A percentile compares a stretch with the other conserved stretches of the same genome.
Evolutionary conservation across 1,139 yeast genomes (phyloP).

Genomic region (Suhomyces kunorum): DNA sequence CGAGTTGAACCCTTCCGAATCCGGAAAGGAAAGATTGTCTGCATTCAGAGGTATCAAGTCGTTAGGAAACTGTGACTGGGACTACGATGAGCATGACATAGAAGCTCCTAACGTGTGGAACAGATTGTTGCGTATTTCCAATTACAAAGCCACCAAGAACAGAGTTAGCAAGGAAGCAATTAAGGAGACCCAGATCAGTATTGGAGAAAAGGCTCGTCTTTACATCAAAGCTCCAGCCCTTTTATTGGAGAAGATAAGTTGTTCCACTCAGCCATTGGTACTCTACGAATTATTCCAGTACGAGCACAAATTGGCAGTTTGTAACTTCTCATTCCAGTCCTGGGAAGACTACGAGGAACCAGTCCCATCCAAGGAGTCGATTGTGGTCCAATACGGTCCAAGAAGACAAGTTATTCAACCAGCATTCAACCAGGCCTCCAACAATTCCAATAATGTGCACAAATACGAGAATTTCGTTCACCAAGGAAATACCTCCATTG

Average conservation of each 20-base stretch:
- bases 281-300: constrained; percentile 76
- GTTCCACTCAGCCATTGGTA: constrained; percentile 51
- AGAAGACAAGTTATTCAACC: constrained; percentile 88
- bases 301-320: constrained; percentile 83
- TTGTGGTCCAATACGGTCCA: constrained; percentile 90
- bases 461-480: constrained; percentile 84
- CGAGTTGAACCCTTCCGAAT: constrained; percentile 73
- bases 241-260: constrained; percentile 45
- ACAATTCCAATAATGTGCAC: constrained; percentile 81
- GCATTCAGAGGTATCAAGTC: constrained; percentile 88
- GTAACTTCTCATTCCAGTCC: constrained; percentile 77
- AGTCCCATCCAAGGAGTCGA: constrained; percentile 72
- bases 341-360: constrained; percentile 91
- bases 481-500: constrained; percentile 69
- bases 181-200: constrained; percentile 57
- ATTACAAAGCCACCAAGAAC: constrained; percentile 77
- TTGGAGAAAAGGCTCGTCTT: constrained; percentile 67
- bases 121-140: constrained; percentile 70
- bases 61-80: constrained; percentile 82
- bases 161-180: constrained; percentile 63
- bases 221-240: constrained; percentile 62
- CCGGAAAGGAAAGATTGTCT: constrained; percentile 71
- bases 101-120: constrained; percentile 79
- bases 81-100: constrained; percentile 76
- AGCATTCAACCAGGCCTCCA: constrained; percentile 75